A percentile compares a stretch with the other conserved stretches of the same genome.
These are phyloP conservation scores for Globisporangium echinulatum DNA, from an alignment of 352 stramenopile genomes.

Conservation along the genomic window DNA sequence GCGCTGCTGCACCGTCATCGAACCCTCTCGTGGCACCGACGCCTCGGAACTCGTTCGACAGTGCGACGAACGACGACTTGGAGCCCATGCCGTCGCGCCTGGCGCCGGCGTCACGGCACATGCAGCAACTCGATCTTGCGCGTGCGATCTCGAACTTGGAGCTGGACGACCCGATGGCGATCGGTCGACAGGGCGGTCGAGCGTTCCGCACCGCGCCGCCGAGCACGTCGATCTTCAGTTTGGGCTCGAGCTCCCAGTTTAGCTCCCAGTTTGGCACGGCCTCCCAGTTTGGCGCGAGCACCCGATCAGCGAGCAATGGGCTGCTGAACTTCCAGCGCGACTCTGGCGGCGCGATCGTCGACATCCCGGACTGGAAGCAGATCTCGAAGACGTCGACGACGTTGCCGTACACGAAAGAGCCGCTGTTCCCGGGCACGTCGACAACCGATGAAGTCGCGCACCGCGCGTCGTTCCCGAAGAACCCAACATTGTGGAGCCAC, in stretches of 20 bases:
- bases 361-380: constrained; percentile 53
- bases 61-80: constrained; percentile 13
- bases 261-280: constrained; percentile 32
- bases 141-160: constrained; percentile 75
- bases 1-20: constrained; percentile 1
- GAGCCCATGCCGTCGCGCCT: constrained; percentile 21
- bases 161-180: constrained; percentile 69
- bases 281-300: constrained; percentile 40
- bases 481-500: constrained; percentile 60
- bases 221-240: constrained; percentile 66
- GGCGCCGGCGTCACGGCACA: constrained; percentile 60
- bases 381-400: constrained; percentile 52
- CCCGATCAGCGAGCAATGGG: constrained; percentile 26
- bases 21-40: constrained; percentile 9
- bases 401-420: constrained; percentile 44
- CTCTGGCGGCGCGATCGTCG: constrained; percentile 34
- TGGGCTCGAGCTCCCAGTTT: constrained; percentile 44
- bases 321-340: constrained; percentile 47
- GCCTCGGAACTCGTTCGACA: constrained; percentile 13
- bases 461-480: constrained; percentile 39
- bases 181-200: constrained; percentile 43
- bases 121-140: constrained; percentile 71
- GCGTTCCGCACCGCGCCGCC: constrained; percentile 39
- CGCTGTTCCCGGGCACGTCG: constrained; percentile 13
- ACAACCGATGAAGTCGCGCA: constrained; percentile 15